Evolutionary conservation across 2,329 filamentous ascomycete genomes (phyloP).

Genomic region (Ceratocystis colombiana): DNA sequence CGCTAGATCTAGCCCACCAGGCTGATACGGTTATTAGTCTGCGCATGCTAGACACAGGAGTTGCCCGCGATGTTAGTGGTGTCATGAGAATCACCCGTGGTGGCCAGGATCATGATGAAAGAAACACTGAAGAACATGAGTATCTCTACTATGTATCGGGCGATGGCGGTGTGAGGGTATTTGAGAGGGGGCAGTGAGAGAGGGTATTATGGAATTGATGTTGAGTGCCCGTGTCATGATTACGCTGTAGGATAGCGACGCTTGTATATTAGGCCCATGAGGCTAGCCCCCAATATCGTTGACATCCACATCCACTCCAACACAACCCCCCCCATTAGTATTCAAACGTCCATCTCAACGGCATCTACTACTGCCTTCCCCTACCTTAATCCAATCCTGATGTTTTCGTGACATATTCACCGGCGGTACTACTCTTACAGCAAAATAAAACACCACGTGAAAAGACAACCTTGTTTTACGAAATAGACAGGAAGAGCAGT

Average conservation of each 20-base stretch:
- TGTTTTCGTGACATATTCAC: background rate
- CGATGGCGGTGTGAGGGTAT: slow-evolving; percentile 72
- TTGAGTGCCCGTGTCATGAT: too few relatives aligned
- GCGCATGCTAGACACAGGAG: slow-evolving; percentile 71
- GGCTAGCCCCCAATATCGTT: too few relatives aligned
- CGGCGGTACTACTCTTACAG: background rate
- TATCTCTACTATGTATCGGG: slow-evolving; percentile 69
- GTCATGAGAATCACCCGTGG: slow-evolving; percentile 66
- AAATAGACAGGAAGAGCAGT: slow-evolving; percentile 8
- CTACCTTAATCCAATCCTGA: too few relatives aligned
- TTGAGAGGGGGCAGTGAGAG: slow-evolving; percentile 56
- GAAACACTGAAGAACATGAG: slow-evolving; percentile 51
- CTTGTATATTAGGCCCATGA: too few relatives aligned
- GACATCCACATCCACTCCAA: too few relatives aligned
- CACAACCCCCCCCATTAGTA: background rate
- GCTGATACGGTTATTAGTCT: slow-evolving; percentile 62
- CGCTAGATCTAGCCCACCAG: slow-evolving; percentile 62
- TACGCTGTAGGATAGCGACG: too few relatives aligned
- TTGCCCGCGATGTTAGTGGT: slow-evolving; percentile 83
- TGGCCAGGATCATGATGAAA: slow-evolving; percentile 29
- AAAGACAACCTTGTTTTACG: slow-evolving; percentile 15
- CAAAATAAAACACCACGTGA: background rate
- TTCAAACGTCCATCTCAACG: background rate
- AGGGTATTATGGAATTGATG: background rate
- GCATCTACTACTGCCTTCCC: background rate